Evolutionary conservation across 768 basidiomycete species (phyloP), one percentile per base, ranked within the genome.

Genomic region (Suillus ampliporus): DNA sequence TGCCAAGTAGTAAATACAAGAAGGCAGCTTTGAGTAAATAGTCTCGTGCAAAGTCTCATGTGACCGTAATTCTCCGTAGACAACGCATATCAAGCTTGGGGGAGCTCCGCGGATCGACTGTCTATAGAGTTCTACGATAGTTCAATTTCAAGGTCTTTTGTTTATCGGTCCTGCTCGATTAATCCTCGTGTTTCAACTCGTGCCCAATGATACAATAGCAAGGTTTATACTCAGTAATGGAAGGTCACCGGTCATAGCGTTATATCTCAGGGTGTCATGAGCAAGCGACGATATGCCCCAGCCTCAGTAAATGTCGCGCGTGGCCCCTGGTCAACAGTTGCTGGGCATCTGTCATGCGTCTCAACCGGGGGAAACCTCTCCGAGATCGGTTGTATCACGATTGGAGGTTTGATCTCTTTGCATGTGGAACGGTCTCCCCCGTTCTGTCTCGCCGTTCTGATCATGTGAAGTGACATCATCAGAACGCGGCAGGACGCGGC

Each of bases 31-130:
- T 51, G 26, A 31, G 17, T 50, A 17, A 50, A 50, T 31, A 26
- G 31, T 51, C 50, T 51, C 50, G 19, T 51, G 50, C 19, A 31
- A 51, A 35, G 50, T 51, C 50, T 51, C 50, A 28, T 6, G 50
- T 34, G 19, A 34, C 13, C 6, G 11, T 34, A n/a, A n/a, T 51
- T 51, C 31, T 51, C 50, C 50, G 50, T 13, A 51, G 50, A 51
- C 50, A 19, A 11, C 50, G 50, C 50, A 51, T 34, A 13, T n/a
- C 31, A 35, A n/a, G 28, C 50, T 51, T 19, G 34, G 31, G 11
- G 31, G 50, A 34, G 28, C 50, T 51, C 50, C 50, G 50, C 50
- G 50, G 50, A 51, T 51, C 50, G 50, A 34, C 19, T 13, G 6
- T 50, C 9, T 19, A 6, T 31, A 34, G 31, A 51, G 11, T 34